These are phyloP conservation scores for Acer saccharum DNA, from an alignment of 345 rosid genomes.

Conservation along the genomic window DNA sequence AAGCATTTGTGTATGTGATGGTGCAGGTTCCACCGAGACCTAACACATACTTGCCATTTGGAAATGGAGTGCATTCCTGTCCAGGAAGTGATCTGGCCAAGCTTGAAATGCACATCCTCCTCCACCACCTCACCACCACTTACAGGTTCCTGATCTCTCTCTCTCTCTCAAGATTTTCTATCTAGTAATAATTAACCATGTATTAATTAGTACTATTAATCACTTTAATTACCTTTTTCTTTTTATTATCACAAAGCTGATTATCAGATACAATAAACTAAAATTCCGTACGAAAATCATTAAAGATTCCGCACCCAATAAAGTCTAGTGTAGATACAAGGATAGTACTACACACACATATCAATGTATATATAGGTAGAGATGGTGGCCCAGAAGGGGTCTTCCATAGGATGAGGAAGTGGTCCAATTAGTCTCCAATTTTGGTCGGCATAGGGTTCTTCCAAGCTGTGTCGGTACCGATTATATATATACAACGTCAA, in stretches of 20 bases:
- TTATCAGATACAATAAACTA: too few relatives aligned
- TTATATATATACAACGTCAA: neutral
- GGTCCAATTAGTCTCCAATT: constrained; percentile 22
- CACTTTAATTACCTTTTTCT: too few relatives aligned
- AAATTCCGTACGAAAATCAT: too few relatives aligned
- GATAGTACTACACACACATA: too few relatives aligned
- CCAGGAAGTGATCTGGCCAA: constrained; percentile 98
- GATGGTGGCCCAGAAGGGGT: constrained; percentile 23
- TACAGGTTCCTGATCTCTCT: constrained; percentile 50
- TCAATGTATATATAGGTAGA: neutral
- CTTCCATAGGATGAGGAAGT: constrained; percentile 38
- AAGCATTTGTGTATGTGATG: constrained; percentile 23
- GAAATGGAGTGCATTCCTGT: constrained; percentile 92
- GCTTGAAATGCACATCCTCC: constrained; percentile 86
- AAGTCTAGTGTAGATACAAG: too few relatives aligned
- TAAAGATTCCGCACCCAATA: too few relatives aligned
- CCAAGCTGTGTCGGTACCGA: neutral
- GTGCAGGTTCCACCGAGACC: constrained; percentile 80
- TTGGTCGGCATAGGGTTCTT: neutral
- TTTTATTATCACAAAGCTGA: too few relatives aligned
- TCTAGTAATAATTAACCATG: too few relatives aligned
- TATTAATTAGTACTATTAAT: too few relatives aligned
- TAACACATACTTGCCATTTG: constrained; percentile 88
- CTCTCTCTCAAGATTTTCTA: neutral
- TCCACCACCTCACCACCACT: constrained; percentile 79